Percentiles rank a stretch among this genome's conserved stretches.
phyloP scores from a whole-genome alignment of 1,139 yeast genomes.

The Yamadazyma epiphylla region DNA sequence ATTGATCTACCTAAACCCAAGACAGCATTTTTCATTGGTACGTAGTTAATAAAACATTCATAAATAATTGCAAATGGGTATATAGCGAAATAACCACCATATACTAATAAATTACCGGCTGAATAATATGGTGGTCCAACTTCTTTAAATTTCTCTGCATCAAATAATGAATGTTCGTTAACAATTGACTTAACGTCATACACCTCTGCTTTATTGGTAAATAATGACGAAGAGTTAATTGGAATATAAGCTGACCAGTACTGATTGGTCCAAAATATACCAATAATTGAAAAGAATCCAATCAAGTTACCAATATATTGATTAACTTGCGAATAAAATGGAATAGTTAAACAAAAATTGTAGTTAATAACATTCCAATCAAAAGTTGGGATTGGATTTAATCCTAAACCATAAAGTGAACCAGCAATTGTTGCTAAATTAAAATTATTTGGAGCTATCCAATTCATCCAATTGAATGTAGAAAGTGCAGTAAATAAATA shows the following conservation, averaged over 20 bases:
- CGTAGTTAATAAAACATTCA: slow-evolving; percentile 34
- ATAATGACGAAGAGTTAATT: slow-evolving; percentile 30
- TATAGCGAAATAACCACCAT: slow-evolving; percentile 35
- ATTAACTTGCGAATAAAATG: slow-evolving; percentile 32
- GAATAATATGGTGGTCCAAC: slow-evolving; percentile 56
- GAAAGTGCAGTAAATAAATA: slow-evolving; percentile 35
- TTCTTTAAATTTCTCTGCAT: slow-evolving; percentile 28
- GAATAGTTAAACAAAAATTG: slow-evolving; percentile 32
- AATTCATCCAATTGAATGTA: slow-evolving; percentile 41
- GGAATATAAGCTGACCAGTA: slow-evolving; percentile 35
- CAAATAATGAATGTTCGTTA: slow-evolving; percentile 23
- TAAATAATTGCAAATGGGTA: slow-evolving; percentile 39
- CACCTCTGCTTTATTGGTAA: slow-evolving; percentile 25
- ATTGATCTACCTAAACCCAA: slow-evolving; percentile 12
- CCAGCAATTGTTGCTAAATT: slow-evolving; percentile 37
- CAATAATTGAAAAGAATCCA: slow-evolving; percentile 25
- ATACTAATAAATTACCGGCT: slow-evolving; percentile 44
- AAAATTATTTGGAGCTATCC: slow-evolving; percentile 35
- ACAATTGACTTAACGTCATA: slow-evolving; percentile 27
- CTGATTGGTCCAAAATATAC: slow-evolving; percentile 30
- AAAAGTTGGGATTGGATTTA: slow-evolving; percentile 38
- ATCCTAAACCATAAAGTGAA: slow-evolving; percentile 30
- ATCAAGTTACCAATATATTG: slow-evolving; percentile 27
- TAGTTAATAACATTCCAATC: slow-evolving; percentile 39
- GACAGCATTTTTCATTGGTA: slow-evolving; percentile 30